Percentiles rank a stretch among this genome's conserved stretches.
Evolutionary conservation across 2,329 filamentous ascomycete genomes (phyloP).

Genomic region (Westerdykella sp.): DNA sequence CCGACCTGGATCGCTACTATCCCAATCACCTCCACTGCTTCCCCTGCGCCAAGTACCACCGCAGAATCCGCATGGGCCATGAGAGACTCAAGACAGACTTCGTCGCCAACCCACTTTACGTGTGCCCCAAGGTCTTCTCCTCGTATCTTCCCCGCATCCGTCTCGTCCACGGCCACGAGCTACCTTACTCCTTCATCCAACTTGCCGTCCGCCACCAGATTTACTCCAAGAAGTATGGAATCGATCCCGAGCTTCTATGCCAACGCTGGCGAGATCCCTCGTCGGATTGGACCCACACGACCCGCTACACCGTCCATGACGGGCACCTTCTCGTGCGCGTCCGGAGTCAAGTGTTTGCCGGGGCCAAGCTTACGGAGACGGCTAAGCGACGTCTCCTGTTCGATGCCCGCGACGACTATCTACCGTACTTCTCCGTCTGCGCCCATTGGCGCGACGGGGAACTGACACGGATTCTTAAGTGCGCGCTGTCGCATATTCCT

Average conservation of each 20-base stretch:
- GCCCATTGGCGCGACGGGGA: slow-evolving; percentile 58
- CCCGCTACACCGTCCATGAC: slow-evolving; percentile 49
- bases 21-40: slow-evolving; percentile 53
- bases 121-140: slow-evolving; percentile 44
- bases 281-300: slow-evolving; percentile 50
- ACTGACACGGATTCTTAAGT: slow-evolving; percentile 56
- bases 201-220: slow-evolving; percentile 40
- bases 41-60: slow-evolving; percentile 49
- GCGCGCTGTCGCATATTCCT: slow-evolving; percentile 54
- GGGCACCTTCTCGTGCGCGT: slow-evolving; percentile 54
- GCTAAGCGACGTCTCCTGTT: slow-evolving; percentile 53
- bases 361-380: slow-evolving; percentile 45
- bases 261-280: slow-evolving; percentile 50
- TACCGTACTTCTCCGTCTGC: slow-evolving; percentile 57
- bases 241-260: slow-evolving; percentile 31
- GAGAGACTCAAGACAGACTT: slow-evolving; percentile 48
- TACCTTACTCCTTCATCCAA: slow-evolving; percentile 53
- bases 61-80: slow-evolving; percentile 43
- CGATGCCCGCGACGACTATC: slow-evolving; percentile 52
- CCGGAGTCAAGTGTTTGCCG: slow-evolving; percentile 49
- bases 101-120: slow-evolving; percentile 49
- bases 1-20: slow-evolving; percentile 41
- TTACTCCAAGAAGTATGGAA: slow-evolving; percentile 1
- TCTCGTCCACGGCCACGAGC: slow-evolving; percentile 45
- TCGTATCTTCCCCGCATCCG: slow-evolving; percentile 42